Base-by-base conservation (phyloP, 139 green algal species). In the Diplosphaera chodatii region DNA sequence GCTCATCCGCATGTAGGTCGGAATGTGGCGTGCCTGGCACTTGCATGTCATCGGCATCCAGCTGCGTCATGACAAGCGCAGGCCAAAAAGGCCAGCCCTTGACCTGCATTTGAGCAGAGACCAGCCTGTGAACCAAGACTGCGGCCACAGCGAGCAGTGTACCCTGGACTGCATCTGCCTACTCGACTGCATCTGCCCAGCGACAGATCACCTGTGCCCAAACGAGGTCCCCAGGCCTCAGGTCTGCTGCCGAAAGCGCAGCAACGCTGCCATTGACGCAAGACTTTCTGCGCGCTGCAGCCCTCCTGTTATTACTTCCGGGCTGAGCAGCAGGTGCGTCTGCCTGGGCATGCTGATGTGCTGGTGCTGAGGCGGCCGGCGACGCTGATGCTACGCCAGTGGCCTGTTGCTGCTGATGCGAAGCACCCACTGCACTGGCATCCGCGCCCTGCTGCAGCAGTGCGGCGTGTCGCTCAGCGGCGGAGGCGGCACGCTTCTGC, bases 171-270 rank as follows among this genome's bases (percentile, higher is more conserved):
- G n/a, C n/a, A n/a, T n/a, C n/a, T n/a, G n/a, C n/a, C n/a, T n/a
- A n/a, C n/a, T n/a, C n/a, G n/a, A n/a, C n/a, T n/a, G n/a, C n/a
- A n/a, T n/a, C n/a, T n/a, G n/a, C n/a, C n/a, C n/a, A n/a, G n/a
- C n/a, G n/a, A n/a, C n/a, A n/a, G n/a, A n/a, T n/a, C n/a, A 59
- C 48, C 48, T 59, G 48, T 25, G 48, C 48, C 48, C 48, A 59
- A 18, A 89, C 85, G 15, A 89, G 81, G 66, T 89, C 80, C 10
- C 86, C 86, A 16, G 79, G 81, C 27, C 33, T n/a, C 33, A 86
- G 40, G 4, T 32, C 32, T 30, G 59, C 56, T 27, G 48, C 48
- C 48, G 48, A 27, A 10, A n/a, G n/a, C n/a, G 48, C 48, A 34
- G 29, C 32, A 32, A 31, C 32, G 13, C 22, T 25, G 56, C 56